phyloP scores from a whole-genome alignment of 2,329 filamentous ascomycete species.

The Venturia oleaginea region DNA sequence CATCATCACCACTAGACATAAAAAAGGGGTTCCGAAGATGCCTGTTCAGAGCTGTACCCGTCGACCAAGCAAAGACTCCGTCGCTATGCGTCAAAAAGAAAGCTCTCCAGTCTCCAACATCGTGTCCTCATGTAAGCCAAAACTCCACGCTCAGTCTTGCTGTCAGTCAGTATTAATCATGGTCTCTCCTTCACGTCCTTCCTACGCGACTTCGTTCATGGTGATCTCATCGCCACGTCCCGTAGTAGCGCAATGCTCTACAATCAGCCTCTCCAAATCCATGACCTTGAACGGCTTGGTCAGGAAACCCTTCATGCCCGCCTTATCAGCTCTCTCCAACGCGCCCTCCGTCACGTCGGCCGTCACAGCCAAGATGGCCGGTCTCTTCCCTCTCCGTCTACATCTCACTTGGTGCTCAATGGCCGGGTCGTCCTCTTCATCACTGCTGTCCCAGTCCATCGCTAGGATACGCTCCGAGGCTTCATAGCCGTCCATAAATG shows the following conservation, averaged over 20 bases:
- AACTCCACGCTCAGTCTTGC: neutral
- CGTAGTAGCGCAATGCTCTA: conserved; percentile 32
- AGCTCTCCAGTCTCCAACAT: neutral
- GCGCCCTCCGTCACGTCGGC: conserved; percentile 59
- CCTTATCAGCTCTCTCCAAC: conserved; percentile 48
- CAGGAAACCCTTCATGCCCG: conserved; percentile 60
- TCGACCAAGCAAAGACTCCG: neutral
- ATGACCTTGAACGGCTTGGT: conserved; percentile 58
- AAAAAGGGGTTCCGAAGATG: neutral
- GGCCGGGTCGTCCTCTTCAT: conserved; percentile 19
- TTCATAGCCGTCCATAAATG: conserved; percentile 62
- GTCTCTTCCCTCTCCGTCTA: conserved; percentile 17
- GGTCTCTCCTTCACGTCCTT: neutral
- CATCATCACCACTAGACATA: neutral
- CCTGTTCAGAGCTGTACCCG: neutral
- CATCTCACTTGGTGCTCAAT: neutral
- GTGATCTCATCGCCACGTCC: neutral
- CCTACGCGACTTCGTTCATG: neutral
- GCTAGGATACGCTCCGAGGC: conserved; percentile 54
- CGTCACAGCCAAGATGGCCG: conserved; percentile 52
- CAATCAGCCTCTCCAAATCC: conserved; percentile 53
- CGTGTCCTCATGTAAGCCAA: neutral
- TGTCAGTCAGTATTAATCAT: neutral
- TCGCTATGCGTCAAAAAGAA: neutral
- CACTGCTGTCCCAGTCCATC: conserved; percentile 29